Base-by-base conservation (phyloP, 306 rosid genomes). In the Lathyrus tuberosus region DNA sequence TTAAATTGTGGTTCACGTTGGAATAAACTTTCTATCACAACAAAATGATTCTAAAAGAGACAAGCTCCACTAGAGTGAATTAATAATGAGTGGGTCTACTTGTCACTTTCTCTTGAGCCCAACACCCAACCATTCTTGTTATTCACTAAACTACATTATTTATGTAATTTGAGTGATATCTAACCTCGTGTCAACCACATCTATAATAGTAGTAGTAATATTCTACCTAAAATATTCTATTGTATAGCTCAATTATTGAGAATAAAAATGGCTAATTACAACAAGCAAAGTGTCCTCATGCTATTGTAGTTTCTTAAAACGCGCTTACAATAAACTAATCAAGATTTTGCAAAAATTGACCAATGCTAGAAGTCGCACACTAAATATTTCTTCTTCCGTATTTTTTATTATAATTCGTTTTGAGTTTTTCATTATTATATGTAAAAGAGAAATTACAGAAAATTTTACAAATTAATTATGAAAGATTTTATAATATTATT, bases 191-290 rank as follows among this genome's bases (percentile, higher is more conserved):
- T 56, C 82, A 72, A 78, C 49, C 16, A 78, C 41, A 11, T 38
- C 56, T 30, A 35, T 13, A 31, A 15, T 20, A 56, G 33, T 35
- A 57, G 40, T 20, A 57, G 40, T 62, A 41, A 72, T 17, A 64
- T 48, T 69, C 75, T 51, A 4, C 42, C 65, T 51, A 41, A 42
- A 26, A 35, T 28, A 30, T 9, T 40, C 67, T 6, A 58, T 12
- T 46, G 62, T 12, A 54, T 54, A n/a, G 15, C 49, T 80, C 83
- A 69, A 63, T 70, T 65, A 80, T 70, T 65, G 78, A 65, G 9
- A n/a, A 10, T 18, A 30, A 10, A 79, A 26, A 42, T 48, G 71
- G 76, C 77, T 70, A 80, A 65, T 31, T 16, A 26, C 64, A 28
- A 18, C 14, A n/a, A 30, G 57, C 22, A 11, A 47, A 4, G 54